Evolutionary conservation across 805 yeast genomes (phyloP), one percentile per base, ranked within the genome.

Genomic region (Saccharomycopsis microspora): DNA sequence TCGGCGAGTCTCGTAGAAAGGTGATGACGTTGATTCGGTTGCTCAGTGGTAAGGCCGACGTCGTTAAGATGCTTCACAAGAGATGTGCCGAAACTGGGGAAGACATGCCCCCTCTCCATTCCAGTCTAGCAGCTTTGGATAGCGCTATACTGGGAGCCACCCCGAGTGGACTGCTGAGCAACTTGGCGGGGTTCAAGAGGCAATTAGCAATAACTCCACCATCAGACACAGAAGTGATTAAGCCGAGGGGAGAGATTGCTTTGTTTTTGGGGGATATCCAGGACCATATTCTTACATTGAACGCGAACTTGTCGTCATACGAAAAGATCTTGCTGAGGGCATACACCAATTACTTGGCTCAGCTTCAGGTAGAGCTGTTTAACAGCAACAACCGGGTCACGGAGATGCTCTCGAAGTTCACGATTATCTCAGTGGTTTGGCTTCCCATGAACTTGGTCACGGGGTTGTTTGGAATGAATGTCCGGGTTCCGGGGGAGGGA

Each of bases 401-500:
- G 1, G 85, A 79, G 55, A 82, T 90, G 74, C 71, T 90, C 47
- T 85, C 96, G 33, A 84, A 85, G 60, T 95, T 89, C 30, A 89
- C 98, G 0, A 58, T 90, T 51, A 68, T 90, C 35, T 97, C 97
- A 73, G 88, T 97, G 0, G 71, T 90, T 58, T 69, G 90, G 32
- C 83, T 90, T 53, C 97, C 97, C 10, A 72, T 90, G 71, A 90
- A 90, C 62, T 68, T 90, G 49, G 74, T 90, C 41, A 87, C 97
- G 2, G 96, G 97, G 62, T 60, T 89, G 54, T 90, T 90, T 65
- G 97, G 97, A 58, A 90, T 90, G 98, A 90, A 90, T 64, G 97
- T 90, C 19, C 64, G 57, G 8, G 84, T 90, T 32, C 97, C 97
- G 0, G 96, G 96, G 32, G 65, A 74, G 51, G 67, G 56, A 9